Percentiles rank a stretch among this genome's conserved stretches.
These are phyloP conservation scores for Tulasnella sp. DNA, from an alignment of 768 basidiomycete genomes.

Conservation along the genomic window DNA sequence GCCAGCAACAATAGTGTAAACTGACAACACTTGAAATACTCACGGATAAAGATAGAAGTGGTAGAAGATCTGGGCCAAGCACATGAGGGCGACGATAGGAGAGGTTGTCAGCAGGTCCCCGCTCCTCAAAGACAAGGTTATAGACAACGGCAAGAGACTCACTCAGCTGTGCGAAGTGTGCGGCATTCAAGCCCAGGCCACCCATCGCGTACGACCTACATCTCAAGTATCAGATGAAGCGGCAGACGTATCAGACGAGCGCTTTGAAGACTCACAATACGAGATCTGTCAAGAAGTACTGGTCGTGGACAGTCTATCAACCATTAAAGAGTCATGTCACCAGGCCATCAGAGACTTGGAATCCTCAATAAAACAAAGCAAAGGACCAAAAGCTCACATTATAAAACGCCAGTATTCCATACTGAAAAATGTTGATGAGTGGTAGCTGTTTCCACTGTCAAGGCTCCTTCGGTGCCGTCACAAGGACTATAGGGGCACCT, in stretches of 20 bases:
- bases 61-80: slow-evolving; percentile 83
- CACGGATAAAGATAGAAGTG: slow-evolving; percentile 87
- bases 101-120: not conserved
- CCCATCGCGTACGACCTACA: slow-evolving; percentile 67
- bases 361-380: no score
- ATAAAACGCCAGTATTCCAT: slow-evolving; percentile 80
- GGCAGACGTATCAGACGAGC: not conserved
- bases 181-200: slow-evolving; percentile 84
- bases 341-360: not conserved
- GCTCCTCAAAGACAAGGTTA: no score
- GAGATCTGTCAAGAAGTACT: slow-evolving; percentile 83
- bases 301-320: slow-evolving; percentile 63
- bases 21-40: slow-evolving; percentile 25
- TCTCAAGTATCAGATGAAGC: not conserved
- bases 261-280: slow-evolving; percentile 50
- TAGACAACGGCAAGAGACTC: not conserved
- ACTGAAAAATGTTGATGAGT: slow-evolving; percentile 76
- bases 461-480: slow-evolving; percentile 25
- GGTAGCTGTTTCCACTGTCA: slow-evolving; percentile 68
- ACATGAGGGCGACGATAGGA: slow-evolving; percentile 73
- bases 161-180: slow-evolving; percentile 88
- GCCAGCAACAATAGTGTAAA: not conserved
- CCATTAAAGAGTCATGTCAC: no score
- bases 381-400: slow-evolving; percentile 32
- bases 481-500: not conserved